Evolutionary conservation across 148 eudicot genomes (phyloP), one percentile per base, ranked within the genome.

Genomic region (Cornus controversa): DNA sequence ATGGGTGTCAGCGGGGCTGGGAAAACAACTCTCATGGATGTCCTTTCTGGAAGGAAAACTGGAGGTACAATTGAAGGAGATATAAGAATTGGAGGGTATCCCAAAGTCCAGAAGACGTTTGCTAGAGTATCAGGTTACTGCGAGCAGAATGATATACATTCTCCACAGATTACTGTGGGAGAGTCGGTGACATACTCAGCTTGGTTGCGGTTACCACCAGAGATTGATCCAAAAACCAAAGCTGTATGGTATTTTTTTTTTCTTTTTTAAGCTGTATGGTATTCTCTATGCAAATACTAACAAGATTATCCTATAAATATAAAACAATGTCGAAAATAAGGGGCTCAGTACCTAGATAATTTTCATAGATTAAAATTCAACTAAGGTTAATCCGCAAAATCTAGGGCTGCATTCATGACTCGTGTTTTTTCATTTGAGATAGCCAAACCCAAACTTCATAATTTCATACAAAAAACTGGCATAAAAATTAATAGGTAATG

Each of bases 1-100:
- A 80, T 80, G 82, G 82, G 82, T 53, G 78, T 80, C 16, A 80
- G 78, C 36, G 82, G 82, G 18, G 82, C 82, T 29, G 82, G 82
- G 20, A 80, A 80, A 73, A 80, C 82, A 18, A 80, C 82, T 18
- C 78, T 80, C 8, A 53, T 80, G 67, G 82, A 80, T 40, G 82
- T 80, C 73, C 78, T 80, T 54, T 75, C 82, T 36, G 82, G 82
- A 69, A 74, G 82, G 28, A 80, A 80, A 67, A 67, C 76, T 10
- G 76, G 78, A 28, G 82, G 82, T 2, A 25, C 26, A 13, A 75
- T 68, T 67, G 82, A 80, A 67, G 82, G 82, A 31, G 78, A 80
- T 10, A 80, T 80, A 24, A 67, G 73, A 75, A 69, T 80, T 66
- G 77, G 74, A 23, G 82, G 78, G 16, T 80, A 36, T 72, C 82